Evolutionary conservation across 148 eudicot genomes (phyloP).

Genomic region (Vaccinium corymbosum): DNA sequence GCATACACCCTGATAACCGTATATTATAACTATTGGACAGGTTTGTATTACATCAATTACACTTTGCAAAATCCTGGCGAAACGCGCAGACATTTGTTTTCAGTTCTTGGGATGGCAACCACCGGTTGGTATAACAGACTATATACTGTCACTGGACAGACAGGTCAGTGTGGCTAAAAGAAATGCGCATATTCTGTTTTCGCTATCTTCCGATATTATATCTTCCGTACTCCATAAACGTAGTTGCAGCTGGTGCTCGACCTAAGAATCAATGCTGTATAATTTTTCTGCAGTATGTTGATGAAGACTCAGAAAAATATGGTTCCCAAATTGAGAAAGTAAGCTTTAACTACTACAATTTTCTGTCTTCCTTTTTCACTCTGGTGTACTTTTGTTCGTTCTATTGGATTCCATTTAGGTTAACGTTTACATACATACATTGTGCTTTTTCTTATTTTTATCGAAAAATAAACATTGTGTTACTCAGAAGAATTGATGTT

Average conservation of each 20-base stretch:
- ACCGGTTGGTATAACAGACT: constrained; percentile 81
- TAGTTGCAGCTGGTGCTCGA: not conserved
- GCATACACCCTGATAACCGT: not conserved
- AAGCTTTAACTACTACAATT: not conserved
- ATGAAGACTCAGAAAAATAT: constrained; percentile 65
- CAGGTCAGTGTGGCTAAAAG: constrained; percentile 48
- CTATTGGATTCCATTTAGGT: not conserved
- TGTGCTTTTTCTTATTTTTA: not conserved
- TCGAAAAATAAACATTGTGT: not conserved
- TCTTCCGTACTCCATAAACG: not conserved
- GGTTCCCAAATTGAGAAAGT: constrained; percentile 62
- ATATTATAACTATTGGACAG: constrained; percentile 30
- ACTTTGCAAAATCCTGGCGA: constrained; percentile 87
- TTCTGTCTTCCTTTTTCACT: not conserved
- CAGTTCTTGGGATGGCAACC: constrained; percentile 77
- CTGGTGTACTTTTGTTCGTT: not conserved
- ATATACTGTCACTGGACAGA: constrained; percentile 94
- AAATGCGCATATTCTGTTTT: not conserved
- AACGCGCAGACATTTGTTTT: constrained; percentile 65
- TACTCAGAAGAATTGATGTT: not conserved
- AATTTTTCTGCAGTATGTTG: constrained; percentile 57
- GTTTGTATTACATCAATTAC: constrained; percentile 87
- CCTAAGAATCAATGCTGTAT: not conserved
- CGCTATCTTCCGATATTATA: not conserved
- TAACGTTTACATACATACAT: not conserved